Base-by-base conservation (phyloP, 1,284 basidiomycete species). In the Naganishia sp. region DNA sequence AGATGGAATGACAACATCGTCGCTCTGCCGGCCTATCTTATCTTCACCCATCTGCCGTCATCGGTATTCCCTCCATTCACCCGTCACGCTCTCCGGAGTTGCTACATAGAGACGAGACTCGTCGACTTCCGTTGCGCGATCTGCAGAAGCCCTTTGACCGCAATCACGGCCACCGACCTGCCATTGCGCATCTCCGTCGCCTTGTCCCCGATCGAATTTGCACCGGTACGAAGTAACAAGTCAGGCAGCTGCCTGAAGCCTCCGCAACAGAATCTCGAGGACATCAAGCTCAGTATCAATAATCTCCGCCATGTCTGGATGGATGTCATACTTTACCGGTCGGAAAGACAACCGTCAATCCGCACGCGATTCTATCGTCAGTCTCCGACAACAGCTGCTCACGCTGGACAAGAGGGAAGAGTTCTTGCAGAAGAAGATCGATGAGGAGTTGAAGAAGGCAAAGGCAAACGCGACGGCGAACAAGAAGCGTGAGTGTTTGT, bases 381-480 rank as follows among this genome's bases (percentile, higher is more conserved):
- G 82, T 41, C 83, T 95, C 72, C 85, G 93, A 73, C 88, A 92
- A 80, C 90, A 94, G 77, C 84, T 94, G 69, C 87, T 94, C 80
- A 90, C 97, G 87, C 88, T 99, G 72, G 94, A 98, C 85, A 99
- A 98, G 91, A 97, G 97, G 84, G 96, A 99, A 83, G 94, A 98
- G 80, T 85, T 92, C 80, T 83, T 98, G 71, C 88, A 90, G 84
- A 94, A 92, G 85, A 94, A 96, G 88, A 93, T 99, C 73, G 93
- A 96, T 49, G 94, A 97, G 69, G 95, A 98, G 78, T 74, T 87
- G 73, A 88, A 87, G 84, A 96, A 94, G 82, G 96, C 96, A 31
- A 90, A 87, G 79, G 87, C 89, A 25, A 95, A 97, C 78, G 94
- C 92, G 41, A 91, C 96, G 54, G 87, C 88, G 54, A 99, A 99